These are phyloP conservation scores for Rosa hybrid DNA, from an alignment of 331 rosid species.

Conservation along the genomic window DNA sequence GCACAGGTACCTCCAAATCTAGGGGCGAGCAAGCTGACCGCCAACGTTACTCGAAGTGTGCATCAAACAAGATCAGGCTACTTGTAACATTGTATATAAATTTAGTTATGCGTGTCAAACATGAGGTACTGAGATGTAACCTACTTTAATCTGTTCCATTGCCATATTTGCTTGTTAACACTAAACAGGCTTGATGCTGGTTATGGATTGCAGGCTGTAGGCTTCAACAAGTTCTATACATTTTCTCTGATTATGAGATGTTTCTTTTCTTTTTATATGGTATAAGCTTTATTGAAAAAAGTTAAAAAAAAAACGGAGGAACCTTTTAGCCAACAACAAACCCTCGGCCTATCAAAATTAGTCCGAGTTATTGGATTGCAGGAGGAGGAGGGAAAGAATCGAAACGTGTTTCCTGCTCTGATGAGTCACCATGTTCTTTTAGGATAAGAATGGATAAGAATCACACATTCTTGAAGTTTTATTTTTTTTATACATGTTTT, in stretches of 20 bases:
- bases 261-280: neutral
- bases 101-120: constrained; percentile 32
- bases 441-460: too few species aligned
- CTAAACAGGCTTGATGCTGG: constrained; percentile 8
- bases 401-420: too few species aligned
- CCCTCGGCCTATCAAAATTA: too few species aligned
- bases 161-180: neutral
- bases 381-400: too few species aligned
- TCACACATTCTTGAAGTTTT: too few species aligned
- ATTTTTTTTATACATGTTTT: too few species aligned
- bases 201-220: constrained; percentile 20
- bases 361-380: too few species aligned
- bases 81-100: constrained; percentile 76
- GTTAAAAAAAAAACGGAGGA: too few species aligned
- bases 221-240: neutral
- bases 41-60: constrained; percentile 34
- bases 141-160: neutral
- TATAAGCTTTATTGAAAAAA: neutral
- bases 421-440: too few species aligned
- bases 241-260: neutral
- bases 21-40: constrained; percentile 49
- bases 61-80: constrained; percentile 53
- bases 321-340: too few species aligned
- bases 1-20: constrained; percentile 65
- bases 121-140: constrained; percentile 28